A percentile compares a stretch with the other conserved stretches of the same genome.
These are phyloP conservation scores for Detonula confervacea DNA, from an alignment of 352 stramenopile genomes.

Conservation along the genomic window DNA sequence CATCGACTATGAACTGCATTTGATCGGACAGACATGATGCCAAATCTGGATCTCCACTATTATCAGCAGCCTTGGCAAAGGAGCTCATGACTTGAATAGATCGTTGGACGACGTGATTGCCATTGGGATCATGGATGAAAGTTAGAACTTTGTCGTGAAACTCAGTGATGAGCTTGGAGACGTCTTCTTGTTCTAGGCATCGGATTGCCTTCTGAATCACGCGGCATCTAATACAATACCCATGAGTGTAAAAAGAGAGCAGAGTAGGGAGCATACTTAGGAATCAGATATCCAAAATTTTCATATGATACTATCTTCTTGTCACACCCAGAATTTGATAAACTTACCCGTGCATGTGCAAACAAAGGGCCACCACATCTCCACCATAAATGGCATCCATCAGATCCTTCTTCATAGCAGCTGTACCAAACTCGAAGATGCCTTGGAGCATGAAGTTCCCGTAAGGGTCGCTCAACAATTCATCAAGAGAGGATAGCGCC, in stretches of 20 bases:
- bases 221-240: conserved; percentile 46
- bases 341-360: conserved; percentile 46
- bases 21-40: conserved; percentile 25
- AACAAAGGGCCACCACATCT: conserved; percentile 34
- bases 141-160: conserved; percentile 36
- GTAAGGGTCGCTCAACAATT: conserved; percentile 16
- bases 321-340: not conserved
- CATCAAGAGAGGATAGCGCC: conserved; percentile 5
- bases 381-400: conserved; percentile 32
- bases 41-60: conserved; percentile 1
- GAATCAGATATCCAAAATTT: not conserved
- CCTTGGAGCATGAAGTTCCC: conserved; percentile 31
- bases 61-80: conserved; percentile 14
- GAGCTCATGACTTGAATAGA: conserved; percentile 46
- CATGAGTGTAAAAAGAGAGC: no score
- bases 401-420: conserved; percentile 37
- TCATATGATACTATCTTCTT: not conserved
- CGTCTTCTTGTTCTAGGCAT: conserved; percentile 33
- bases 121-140: conserved; percentile 42
- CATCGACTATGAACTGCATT: conserved; percentile 48
- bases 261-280: no score
- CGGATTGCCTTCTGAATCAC: conserved; percentile 44
- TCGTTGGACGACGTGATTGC: conserved; percentile 53
- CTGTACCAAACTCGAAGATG: conserved; percentile 28
- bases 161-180: conserved; percentile 33